Evolutionary conservation across 306 rosid genomes (phyloP).

Genomic region (Sicyos baderoa): DNA sequence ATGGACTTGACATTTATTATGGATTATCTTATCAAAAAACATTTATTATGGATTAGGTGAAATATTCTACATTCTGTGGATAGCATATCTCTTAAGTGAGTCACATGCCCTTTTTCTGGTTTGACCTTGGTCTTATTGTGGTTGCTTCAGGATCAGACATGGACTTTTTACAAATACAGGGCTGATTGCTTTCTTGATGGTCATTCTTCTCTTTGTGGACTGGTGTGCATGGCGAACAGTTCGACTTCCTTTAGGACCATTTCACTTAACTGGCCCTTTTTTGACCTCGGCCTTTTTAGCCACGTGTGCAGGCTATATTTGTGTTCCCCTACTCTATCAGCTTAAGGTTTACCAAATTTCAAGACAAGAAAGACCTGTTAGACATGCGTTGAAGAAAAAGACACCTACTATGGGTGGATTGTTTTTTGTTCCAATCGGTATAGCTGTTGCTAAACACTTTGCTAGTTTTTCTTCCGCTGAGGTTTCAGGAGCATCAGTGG

Average conservation of each 20-base stretch:
- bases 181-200: conserved; percentile 43
- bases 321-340: conserved; percentile 56
- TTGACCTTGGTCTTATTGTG: conserved; percentile 26
- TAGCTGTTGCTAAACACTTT: conserved; percentile 47
- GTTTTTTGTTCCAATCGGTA: conserved; percentile 70
- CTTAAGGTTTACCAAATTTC: conserved; percentile 52
- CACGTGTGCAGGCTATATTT: conserved; percentile 75
- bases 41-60: not conserved
- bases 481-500: conserved; percentile 58
- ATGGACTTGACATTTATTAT: not conserved
- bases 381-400: conserved; percentile 40
- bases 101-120: not conserved
- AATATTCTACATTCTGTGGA: not conserved
- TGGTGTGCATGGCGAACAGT: conserved; percentile 91
- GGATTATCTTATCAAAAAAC: too few relatives aligned
- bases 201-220: conserved; percentile 67
- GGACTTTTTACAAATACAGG: conserved; percentile 56
- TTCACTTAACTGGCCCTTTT: conserved; percentile 80
- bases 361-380: conserved; percentile 43
- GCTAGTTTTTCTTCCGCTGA: conserved; percentile 59
- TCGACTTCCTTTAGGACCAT: conserved; percentile 64
- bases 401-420: conserved; percentile 94
- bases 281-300: conserved; percentile 57
- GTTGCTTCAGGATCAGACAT: conserved; percentile 48
- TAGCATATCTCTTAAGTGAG: conserved; percentile 7